Conservation (phyloP, 805 yeast species). For the Peterozyma xylosa region DNA sequence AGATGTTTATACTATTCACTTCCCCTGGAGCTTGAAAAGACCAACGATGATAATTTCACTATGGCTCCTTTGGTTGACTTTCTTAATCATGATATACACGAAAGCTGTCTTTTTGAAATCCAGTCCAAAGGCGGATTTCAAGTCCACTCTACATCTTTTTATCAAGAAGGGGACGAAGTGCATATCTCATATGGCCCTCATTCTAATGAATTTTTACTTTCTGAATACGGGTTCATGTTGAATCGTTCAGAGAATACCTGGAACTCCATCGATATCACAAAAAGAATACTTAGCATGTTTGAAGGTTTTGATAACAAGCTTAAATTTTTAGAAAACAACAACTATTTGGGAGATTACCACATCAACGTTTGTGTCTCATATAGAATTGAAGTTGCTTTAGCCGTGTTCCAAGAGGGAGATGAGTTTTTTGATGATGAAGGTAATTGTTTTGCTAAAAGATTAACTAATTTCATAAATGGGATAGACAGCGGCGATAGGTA, state of each 20-base stretch:
- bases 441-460: conserved; percentile 19
- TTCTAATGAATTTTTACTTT: conserved; percentile 69
- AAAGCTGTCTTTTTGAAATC: conserved; percentile 44
- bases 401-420: conserved; percentile 35
- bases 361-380: conserved; percentile 51
- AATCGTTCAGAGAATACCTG: conserved; percentile 39
- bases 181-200: conserved; percentile 84
- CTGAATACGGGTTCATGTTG: conserved; percentile 81
- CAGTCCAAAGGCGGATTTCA: conserved; percentile 39
- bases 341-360: conserved; percentile 73
- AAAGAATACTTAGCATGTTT: conserved; percentile 28
- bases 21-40: conserved; percentile 35
- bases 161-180: conserved; percentile 44
- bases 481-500: conserved; percentile 34
- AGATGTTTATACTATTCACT: conserved; percentile 80
- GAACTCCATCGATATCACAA: conserved; percentile 64
- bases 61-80: conserved; percentile 90
- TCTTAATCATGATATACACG: conserved; percentile 58
- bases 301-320: conserved; percentile 25
- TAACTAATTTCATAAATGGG: conserved; percentile 38
- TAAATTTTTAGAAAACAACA: conserved; percentile 38
- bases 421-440: conserved; percentile 6
- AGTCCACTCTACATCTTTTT: conserved; percentile 32
- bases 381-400: conserved; percentile 70
- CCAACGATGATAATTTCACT: conserved; percentile 63